Percentiles rank a stretch among this genome's conserved stretches.
These are phyloP conservation scores for Parastagonospora nodorum DNA, from an alignment of 2,329 filamentous ascomycete genomes.

Conservation along the genomic window DNA sequence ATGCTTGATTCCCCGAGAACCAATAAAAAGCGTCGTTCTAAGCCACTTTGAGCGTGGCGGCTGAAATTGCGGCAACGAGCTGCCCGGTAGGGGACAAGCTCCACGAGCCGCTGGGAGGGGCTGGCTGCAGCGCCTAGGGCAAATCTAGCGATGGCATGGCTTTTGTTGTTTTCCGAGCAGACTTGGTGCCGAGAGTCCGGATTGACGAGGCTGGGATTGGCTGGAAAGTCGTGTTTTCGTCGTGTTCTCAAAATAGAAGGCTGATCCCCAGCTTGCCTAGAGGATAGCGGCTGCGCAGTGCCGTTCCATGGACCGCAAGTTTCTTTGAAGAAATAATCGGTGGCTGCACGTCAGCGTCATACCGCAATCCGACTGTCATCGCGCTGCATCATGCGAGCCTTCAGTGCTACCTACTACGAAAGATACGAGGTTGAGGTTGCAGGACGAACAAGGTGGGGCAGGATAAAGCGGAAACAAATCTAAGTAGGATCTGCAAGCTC, in stretches of 20 bases:
- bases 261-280: not conserved
- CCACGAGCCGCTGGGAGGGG: not conserved
- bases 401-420: not conserved
- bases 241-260: constrained; percentile 5
- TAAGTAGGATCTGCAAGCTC: not conserved
- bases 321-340: not conserved
- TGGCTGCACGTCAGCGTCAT: not conserved
- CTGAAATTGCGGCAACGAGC: constrained; percentile 9
- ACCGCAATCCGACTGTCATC: not conserved
- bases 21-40: constrained; percentile 14
- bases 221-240: not conserved
- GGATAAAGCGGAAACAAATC: not conserved
- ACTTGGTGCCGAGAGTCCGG: not conserved
- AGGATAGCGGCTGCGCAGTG: not conserved
- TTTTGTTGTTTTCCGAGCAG: not conserved
- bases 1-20: constrained; percentile 4
- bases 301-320: not conserved
- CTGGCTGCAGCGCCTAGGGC: not conserved
- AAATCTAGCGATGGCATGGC: not conserved
- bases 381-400: not conserved
- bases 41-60: constrained; percentile 3
- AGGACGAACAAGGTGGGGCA: not conserved
- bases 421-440: not conserved
- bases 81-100: constrained; percentile 2
- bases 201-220: constrained; percentile 3